phyloP scores from a whole-genome alignment of 371 early-diverging fungal genomes.

The Apophysomyces trapeziformis region DNA sequence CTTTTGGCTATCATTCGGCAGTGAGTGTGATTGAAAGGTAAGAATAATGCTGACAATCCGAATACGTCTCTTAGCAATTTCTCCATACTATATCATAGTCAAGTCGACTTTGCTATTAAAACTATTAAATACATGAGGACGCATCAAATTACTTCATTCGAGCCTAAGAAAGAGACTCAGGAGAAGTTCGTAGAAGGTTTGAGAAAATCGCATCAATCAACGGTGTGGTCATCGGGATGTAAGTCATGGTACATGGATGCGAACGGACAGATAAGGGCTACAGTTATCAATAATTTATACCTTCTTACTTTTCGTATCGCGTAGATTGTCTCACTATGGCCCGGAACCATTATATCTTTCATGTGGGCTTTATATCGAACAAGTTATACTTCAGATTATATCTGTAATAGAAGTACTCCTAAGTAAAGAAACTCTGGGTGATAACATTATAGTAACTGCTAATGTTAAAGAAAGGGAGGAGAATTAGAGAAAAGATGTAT shows the following conservation, averaged over 20 bases:
- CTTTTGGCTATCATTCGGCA: conserved; percentile 38
- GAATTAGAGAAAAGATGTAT: too few species aligned
- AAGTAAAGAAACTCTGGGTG: too few species aligned
- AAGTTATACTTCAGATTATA: not conserved
- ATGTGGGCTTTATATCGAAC: conserved; percentile 22
- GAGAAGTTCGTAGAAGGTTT: conserved; percentile 23
- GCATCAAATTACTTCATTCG: conserved; percentile 22
- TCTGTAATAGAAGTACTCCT: too few species aligned
- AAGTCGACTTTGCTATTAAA: conserved; percentile 28
- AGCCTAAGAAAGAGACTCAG: conserved; percentile 25
- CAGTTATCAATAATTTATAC: not conserved
- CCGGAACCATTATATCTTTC: conserved; percentile 25
- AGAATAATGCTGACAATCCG: not conserved
- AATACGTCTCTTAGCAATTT: not conserved
- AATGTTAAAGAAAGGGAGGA: too few species aligned
- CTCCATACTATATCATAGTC: conserved; percentile 15
- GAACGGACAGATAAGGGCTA: conserved; percentile 23
- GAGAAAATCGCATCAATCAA: conserved; percentile 21
- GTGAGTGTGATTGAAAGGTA: conserved; percentile 42
- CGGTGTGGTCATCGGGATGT: conserved; percentile 33
- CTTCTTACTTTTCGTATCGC: not conserved
- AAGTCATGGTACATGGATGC: conserved; percentile 32
- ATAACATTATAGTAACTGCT: too few species aligned
- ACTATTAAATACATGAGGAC: conserved; percentile 21
- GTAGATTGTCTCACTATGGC: conserved; percentile 28